Base-by-base conservation (phyloP, 768 basidiomycete genomes). In the Lactarius tabidus region DNA sequence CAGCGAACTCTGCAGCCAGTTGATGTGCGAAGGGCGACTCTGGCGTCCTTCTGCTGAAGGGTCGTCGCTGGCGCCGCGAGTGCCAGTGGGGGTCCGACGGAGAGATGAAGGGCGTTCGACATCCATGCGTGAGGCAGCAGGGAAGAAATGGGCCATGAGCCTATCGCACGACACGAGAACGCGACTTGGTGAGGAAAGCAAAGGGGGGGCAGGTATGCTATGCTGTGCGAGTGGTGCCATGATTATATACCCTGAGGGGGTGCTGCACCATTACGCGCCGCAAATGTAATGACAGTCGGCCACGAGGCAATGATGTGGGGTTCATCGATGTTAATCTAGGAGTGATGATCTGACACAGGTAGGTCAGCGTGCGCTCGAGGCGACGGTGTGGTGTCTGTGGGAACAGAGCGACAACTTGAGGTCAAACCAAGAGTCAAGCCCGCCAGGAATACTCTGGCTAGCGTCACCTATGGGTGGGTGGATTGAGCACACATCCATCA, bases 81-180 rank as follows among this genome's bases (percentile, higher is more conserved):
- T 67, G n/a, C 60, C 65, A 45, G 67, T 67, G n/a, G 31, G 45
- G 5, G 54, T 48, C 26, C 65, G 60, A 26, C 65, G 65, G 36
- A n/a, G 43, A 10, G 67, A 57, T 35, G 67, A 45, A 1, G 60
- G 9, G 35, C 67, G 67, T 53, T 68, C 67, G 28, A 53, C 57
- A 43, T 67, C 67, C 23, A 63, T 14, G 29, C 65, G 60, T 18
- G 67, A 68, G 26, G 12, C 57, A 28, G 67, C 52, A 43, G 67
- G 67, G 56, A 68, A 68, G 52, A 68, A 68, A 43, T 68, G 51
- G 17, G 64, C 64, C 67, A 68, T 68, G 55, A 53, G 59, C 64
- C 38, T 52, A 61, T 29, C 54, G 55, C 63, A 59, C 59, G 64
- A 59, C 55, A 59, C 59, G 63, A 59, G 31, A 55, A 41, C 23